phyloP scores from a whole-genome alignment of 345 rosid species.

The Noccaea caerulescens region DNA sequence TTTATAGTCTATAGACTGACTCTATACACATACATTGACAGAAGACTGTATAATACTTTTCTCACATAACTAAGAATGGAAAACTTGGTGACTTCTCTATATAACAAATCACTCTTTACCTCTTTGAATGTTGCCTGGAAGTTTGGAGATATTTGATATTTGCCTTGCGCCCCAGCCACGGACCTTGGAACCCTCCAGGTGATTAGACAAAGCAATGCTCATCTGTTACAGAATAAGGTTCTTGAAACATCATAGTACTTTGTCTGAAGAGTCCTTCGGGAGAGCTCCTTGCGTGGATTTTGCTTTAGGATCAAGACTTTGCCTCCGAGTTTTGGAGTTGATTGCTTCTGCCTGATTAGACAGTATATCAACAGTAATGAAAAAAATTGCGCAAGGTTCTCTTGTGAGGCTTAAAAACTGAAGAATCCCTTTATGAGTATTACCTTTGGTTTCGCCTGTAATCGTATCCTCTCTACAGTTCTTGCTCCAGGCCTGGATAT shows the following conservation, averaged over 20 bases:
- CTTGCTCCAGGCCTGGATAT: slow-evolving; percentile 14
- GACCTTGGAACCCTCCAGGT: neutral
- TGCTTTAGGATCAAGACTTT: slow-evolving; percentile 21
- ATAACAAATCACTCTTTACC: slow-evolving; percentile 20
- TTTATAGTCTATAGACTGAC: neutral
- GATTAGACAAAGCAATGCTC: slow-evolving; percentile 2
- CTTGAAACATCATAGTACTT: slow-evolving; percentile 21
- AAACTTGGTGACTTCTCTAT: slow-evolving; percentile 21
- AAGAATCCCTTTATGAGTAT: neutral
- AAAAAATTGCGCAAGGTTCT: neutral
- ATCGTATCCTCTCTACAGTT: slow-evolving; percentile 24
- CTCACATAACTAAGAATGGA: slow-evolving; percentile 3
- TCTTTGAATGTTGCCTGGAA: slow-evolving; percentile 12
- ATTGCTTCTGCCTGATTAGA: slow-evolving; percentile 31
- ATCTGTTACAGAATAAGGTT: slow-evolving; percentile 14
- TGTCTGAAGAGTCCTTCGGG: slow-evolving; percentile 24
- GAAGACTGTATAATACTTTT: slow-evolving; percentile 12
- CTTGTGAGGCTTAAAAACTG: slow-evolving; percentile 4
- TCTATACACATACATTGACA: slow-evolving; percentile 28
- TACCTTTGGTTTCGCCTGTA: slow-evolving; percentile 37
- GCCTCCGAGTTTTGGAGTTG: slow-evolving; percentile 19
- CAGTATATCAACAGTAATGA: slow-evolving; percentile 2
- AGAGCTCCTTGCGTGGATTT: slow-evolving; percentile 24
- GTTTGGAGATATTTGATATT: neutral
- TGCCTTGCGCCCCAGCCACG: neutral